Evolutionary conservation across 2,329 filamentous ascomycete genomes (phyloP), one percentile per base, ranked within the genome.

Genomic region (Cytospora chrysosperma): DNA sequence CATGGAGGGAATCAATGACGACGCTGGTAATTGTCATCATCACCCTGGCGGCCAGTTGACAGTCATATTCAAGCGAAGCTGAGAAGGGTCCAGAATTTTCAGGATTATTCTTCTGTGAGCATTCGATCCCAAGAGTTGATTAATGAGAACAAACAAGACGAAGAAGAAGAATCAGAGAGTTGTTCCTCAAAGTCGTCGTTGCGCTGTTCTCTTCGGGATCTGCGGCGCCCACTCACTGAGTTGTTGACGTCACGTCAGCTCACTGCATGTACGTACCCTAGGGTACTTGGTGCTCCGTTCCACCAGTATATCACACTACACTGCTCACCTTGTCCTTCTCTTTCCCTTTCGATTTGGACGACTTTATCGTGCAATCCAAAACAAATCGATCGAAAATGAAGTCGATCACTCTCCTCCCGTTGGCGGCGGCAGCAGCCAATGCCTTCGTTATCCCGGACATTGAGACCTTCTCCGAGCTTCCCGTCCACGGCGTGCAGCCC

Each of bases 391-490:
- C 26, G 56, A 49, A 37, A n/a, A 71, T 71, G 70, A 71, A 67
- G 64, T 67, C 69, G 24, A 53, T 32, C 24, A 54, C 51, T 19
- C 51, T 65, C 27, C 24, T 68, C 21, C 63, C 63, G 10, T 65
- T 71, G 24, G 68, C 67, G 9, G 67, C 64, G 19, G 59, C 43
- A 12, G 60, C 64, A 24, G 70, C 69, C 34, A 56, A 63, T 27
- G 70, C 70, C 32, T 67, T 71, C 24, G 68, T 69, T 56, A 34
- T 70, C 37, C 70, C 69, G 2, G 67, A 70, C 58, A 26, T 63
- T 10, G 40, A 61, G 37, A 32, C 66, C 7, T 52, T 67, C 49
- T 50, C 56, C 56, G 53, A 71, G 62, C 66, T 70, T 21, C 58
- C 65, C 6, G 54, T 68, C 47, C 60, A 68, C 26, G 65, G 63